These are phyloP conservation scores for Fraxinus americana DNA, from an alignment of 257 asterid genomes.

Conservation along the genomic window DNA sequence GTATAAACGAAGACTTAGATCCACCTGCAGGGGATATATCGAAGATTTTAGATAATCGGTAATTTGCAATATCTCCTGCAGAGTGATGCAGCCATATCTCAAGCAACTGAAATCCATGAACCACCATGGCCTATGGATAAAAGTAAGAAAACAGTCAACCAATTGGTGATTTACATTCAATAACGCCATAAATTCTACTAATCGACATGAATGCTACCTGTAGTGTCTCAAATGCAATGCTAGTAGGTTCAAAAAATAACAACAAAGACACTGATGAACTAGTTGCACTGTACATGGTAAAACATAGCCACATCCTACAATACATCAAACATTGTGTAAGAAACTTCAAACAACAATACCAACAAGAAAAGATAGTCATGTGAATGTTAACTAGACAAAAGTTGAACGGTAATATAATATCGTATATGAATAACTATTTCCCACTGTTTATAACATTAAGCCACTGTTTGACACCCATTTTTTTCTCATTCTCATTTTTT, in stretches of 20 bases:
- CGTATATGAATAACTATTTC: neutral
- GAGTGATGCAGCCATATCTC: constrained; percentile 87
- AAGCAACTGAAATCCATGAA: constrained; percentile 93
- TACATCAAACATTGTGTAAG: constrained; percentile 24
- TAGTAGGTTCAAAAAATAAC: constrained; percentile 89
- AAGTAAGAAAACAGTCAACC: constrained; percentile 32
- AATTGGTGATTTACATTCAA: constrained; percentile 7
- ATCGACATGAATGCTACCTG: constrained; percentile 54
- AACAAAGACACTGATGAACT: constrained; percentile 62
- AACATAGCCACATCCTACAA: constrained; percentile 70
- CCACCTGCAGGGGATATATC: constrained; percentile 79
- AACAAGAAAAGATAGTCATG: neutral
- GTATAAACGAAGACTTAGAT: constrained; percentile 7
- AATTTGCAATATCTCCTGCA: constrained; percentile 58
- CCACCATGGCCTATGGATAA: constrained; percentile 77
- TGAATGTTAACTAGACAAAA: neutral
- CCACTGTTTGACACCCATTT: no score
- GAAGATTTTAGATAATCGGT: constrained; percentile 66
- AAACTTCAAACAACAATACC: constrained; percentile 14
- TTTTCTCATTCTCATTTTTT: no score
- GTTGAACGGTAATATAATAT: neutral
- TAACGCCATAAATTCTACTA: constrained; percentile 4
- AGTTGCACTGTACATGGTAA: constrained; percentile 49
- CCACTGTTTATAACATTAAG: constrained; percentile 3
- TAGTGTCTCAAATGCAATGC: constrained; percentile 93